Evolutionary conservation across 2,329 filamentous ascomycete genomes (phyloP).

Genomic region (Colletotrichum coccodes): DNA sequence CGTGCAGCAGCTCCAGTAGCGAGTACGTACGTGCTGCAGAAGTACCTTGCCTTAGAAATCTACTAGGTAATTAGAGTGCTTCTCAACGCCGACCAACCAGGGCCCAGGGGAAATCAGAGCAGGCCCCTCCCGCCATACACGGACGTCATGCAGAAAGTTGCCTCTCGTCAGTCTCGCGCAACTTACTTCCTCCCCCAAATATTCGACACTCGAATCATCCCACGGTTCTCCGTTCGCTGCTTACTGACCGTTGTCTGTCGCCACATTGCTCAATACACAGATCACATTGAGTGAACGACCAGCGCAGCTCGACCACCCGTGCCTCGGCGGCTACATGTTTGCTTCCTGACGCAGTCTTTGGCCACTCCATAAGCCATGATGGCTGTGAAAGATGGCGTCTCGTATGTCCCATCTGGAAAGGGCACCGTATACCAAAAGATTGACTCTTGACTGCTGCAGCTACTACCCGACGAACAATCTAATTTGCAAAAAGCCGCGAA

Average conservation of each 20-base stretch:
- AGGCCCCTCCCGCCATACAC: slow-evolving; percentile 30
- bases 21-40: neutral
- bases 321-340: slow-evolving; percentile 16
- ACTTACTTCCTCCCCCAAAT: slow-evolving; percentile 19
- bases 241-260: neutral
- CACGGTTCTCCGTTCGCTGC: neutral
- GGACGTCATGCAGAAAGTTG: slow-evolving; percentile 33
- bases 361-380: slow-evolving; percentile 49
- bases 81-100: slow-evolving; percentile 24
- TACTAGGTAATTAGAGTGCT: neutral
- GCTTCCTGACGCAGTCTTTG: slow-evolving; percentile 19
- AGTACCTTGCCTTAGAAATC: neutral
- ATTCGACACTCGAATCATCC: slow-evolving; percentile 18
- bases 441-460: slow-evolving; percentile 49
- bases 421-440: neutral
- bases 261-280: neutral
- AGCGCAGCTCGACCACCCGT: neutral
- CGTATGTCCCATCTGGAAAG: slow-evolving; percentile 18
- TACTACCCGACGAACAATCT: slow-evolving; percentile 74
- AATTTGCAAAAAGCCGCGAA: slow-evolving; percentile 68
- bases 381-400: slow-evolving; percentile 56
- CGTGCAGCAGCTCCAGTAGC: neutral
- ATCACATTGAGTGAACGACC: neutral
- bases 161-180: slow-evolving; percentile 31
- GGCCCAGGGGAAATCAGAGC: slow-evolving; percentile 14